Evolutionary conservation across 495 filamentous ascomycete genomes (phyloP).

Genomic region (Penicillium alfredii): DNA sequence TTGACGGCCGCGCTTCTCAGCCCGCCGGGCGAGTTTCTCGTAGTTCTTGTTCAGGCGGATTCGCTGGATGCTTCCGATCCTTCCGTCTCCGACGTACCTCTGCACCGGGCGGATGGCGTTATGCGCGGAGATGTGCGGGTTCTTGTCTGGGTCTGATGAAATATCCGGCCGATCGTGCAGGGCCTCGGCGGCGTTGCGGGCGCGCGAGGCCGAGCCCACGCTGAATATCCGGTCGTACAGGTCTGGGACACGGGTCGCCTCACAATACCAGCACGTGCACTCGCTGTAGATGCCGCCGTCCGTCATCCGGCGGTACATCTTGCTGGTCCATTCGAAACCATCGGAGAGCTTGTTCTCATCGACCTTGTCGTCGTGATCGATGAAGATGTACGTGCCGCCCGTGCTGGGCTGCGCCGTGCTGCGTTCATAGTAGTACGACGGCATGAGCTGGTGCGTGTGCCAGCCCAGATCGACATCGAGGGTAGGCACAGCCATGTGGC

Average conservation of each 20-base stretch:
- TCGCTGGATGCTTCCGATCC: conserved; percentile 9
- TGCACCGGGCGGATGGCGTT: conserved; percentile 46
- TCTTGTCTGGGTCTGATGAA: conserved; percentile 50
- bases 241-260: conserved; percentile 59
- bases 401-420: too few species aligned
- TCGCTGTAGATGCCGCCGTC: conserved; percentile 64
- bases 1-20: conserved; percentile 51
- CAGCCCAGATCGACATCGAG: conserved; percentile 81
- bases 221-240: conserved; percentile 43
- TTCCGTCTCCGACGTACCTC: conserved; percentile 4
- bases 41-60: conserved; percentile 47
- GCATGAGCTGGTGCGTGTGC: conserved; percentile 59
- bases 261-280: conserved; percentile 89
- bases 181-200: conserved; percentile 39
- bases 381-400: too few species aligned
- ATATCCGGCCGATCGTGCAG: conserved; percentile 49
- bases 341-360: conserved; percentile 55
- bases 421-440: conserved; percentile 54
- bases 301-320: conserved; percentile 54
- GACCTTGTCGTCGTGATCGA: conserved; percentile 86
- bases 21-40: conserved; percentile 54
- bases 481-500: conserved; percentile 64
- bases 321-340: conserved; percentile 69
- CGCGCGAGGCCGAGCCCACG: conserved; percentile 23
- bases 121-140: conserved; percentile 70